Conservation (phyloP, 805 yeast genomes). For the Metschnikowia lochheadii region DNA sequence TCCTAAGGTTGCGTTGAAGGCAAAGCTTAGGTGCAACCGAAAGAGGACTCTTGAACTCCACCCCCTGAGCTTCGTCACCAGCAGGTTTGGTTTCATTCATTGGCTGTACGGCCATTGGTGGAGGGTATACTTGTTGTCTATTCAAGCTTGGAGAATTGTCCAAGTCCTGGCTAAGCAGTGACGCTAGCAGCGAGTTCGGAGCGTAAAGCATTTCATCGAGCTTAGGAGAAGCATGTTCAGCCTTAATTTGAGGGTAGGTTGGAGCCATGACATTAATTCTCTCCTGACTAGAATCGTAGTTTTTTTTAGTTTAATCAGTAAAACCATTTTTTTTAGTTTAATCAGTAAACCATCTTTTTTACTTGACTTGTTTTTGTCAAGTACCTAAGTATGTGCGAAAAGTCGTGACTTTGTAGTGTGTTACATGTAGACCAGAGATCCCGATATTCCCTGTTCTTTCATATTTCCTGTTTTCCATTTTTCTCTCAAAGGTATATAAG, state of each 20-base stretch:
- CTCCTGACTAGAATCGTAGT: slow-evolving; percentile 1
- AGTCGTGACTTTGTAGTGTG: too few species aligned
- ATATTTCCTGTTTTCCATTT: too few species aligned
- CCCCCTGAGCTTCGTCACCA: background rate
- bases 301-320: too few species aligned
- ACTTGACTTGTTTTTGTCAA: too few species aligned
- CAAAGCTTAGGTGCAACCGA: background rate
- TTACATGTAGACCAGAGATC: too few species aligned
- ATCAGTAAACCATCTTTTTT: too few species aligned
- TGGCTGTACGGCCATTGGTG: background rate
- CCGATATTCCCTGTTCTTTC: too few species aligned
- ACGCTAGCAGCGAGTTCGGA: background rate
- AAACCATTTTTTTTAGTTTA: too few species aligned
- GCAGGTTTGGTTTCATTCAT: background rate
- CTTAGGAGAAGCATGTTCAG: background rate
- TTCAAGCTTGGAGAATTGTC: slow-evolving; percentile 1
- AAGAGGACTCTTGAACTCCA: background rate
- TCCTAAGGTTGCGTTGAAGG: slow-evolving; percentile 6
- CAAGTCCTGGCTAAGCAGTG: slow-evolving; percentile 2
- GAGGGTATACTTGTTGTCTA: background rate
- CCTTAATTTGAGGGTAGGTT: background rate
- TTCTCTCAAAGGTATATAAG: too few species aligned
- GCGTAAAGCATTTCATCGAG: slow-evolving; percentile 1
- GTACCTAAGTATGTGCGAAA: too few species aligned
- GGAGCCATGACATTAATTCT: background rate